Evolutionary conservation across 192 early-diverging fungal species (phyloP).

Genomic region (Entomortierella chlamydospora): DNA sequence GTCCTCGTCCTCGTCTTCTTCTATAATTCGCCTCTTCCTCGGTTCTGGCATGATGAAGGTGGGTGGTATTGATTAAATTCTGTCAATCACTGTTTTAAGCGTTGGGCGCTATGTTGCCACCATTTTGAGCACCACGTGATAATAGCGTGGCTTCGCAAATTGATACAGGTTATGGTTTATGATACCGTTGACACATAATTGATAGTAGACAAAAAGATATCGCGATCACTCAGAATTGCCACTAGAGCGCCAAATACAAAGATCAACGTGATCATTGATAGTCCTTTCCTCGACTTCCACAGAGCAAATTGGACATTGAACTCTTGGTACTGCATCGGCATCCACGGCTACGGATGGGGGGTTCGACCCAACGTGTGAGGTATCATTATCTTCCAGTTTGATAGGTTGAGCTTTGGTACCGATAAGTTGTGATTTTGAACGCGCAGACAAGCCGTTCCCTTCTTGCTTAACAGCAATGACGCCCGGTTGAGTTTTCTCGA

Average conservation of each 20-base stretch:
- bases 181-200: too few species aligned
- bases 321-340: not conserved
- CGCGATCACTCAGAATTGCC: conserved; percentile 10
- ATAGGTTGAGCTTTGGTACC: not conserved
- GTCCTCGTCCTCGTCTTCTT: conserved; percentile 40
- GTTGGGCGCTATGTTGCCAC: not conserved
- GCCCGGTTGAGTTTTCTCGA: not conserved
- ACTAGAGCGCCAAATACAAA: conserved; percentile 42
- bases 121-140: too few species aligned
- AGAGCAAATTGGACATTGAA: conserved; percentile 45
- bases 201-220: not conserved
- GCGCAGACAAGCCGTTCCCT: not conserved
- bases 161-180: too few species aligned
- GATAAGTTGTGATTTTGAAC: not conserved
- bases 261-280: conserved; percentile 56
- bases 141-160: too few species aligned
- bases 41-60: conserved; percentile 21
- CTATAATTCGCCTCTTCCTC: conserved; percentile 41
- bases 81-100: not conserved
- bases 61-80: not conserved
- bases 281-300: conserved; percentile 16
- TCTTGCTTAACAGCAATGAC: not conserved
- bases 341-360: too few species aligned
- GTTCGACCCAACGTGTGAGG: not conserved
- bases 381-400: not conserved